Base-by-base conservation (phyloP, 805 yeast species). In the Clavispora carvajalis region DNA sequence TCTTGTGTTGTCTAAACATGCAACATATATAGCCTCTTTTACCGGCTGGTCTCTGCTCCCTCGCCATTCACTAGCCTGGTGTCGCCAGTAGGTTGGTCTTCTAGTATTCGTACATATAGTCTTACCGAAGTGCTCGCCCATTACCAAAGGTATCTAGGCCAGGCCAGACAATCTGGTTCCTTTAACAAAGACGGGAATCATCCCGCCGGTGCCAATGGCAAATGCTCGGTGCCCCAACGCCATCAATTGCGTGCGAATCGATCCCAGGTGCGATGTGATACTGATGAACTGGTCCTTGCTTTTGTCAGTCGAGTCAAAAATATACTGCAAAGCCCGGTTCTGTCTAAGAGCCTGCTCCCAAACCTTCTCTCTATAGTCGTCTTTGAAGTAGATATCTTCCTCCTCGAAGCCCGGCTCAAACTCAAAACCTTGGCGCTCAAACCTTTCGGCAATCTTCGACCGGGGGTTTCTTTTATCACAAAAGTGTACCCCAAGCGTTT, bases 171-270 rank as follows among this genome's bases (percentile, higher is more conserved):
- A 26, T 38, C 46, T 59, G 7, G 62, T 60, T 12, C 60, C 78
- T 49, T 69, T 71, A 1, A 77, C 75, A 35, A 77, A 64, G 6
- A 77, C 71, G 1, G 82, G 80, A 28, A 76, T 67, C 71, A 77
- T 71, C 9, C 77, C 80, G 7, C 82, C 82, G 1, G 82, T 74
- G 9, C 69, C 70, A 22, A 77, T 62, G 5, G 71, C 61, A 50
- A 75, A 76, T 15, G 60, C 56, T 31, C 79, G 57, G 52, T 76
- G 82, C 17, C 67, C 67, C 40, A 73, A 53, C 2, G 69, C 80
- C 46, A 65, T 47, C 37, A 76, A 58, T 41, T 75, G 72, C 4
- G 77, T 67, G 33, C 75, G 55, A 34, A 76, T 74, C 19, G 74
- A 61, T 0, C 80, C 80, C 16, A 75, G 65, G 50, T 76, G 82